Evolutionary conservation across 768 basidiomycete genomes (phyloP).

Genomic region (Lentinula boryana): DNA sequence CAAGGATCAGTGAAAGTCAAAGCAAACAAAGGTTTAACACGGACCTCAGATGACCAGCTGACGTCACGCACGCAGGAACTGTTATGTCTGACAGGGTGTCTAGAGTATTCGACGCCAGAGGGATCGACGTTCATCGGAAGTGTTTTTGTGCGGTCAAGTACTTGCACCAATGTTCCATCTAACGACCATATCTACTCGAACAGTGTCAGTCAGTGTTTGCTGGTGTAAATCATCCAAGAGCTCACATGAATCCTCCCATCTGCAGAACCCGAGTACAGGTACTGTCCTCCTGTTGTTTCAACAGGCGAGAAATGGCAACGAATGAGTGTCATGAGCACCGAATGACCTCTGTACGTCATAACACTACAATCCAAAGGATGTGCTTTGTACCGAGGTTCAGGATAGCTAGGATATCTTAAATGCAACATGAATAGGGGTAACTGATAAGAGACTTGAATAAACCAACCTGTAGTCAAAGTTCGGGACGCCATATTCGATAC

Average conservation of each 20-base stretch:
- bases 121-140: constrained; percentile 70
- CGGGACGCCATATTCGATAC: constrained; percentile 46
- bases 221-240: constrained; percentile 3
- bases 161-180: constrained; percentile 80
- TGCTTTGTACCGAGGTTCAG: constrained; percentile 49
- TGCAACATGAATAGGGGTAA: neutral
- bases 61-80: constrained; percentile 82
- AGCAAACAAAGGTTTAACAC: neutral
- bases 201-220: constrained; percentile 5
- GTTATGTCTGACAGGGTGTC: constrained; percentile 22
- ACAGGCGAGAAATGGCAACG: constrained; percentile 94
- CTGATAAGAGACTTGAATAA: neutral
- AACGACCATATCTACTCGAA: constrained; percentile 84
- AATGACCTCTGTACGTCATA: constrained; percentile 93
- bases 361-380: constrained; percentile 92
- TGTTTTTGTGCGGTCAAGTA: constrained; percentile 74
- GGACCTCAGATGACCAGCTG: constrained; percentile 85
- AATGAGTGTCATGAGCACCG: constrained; percentile 86
- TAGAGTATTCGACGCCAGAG: constrained; percentile 47
- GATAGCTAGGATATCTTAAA: constrained; percentile 57
- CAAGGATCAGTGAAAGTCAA: neutral
- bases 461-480: constrained; percentile 82
- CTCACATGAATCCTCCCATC: constrained; percentile 82
- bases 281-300: constrained; percentile 87
- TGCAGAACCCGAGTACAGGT: constrained; percentile 90